phyloP scores from a whole-genome alignment of 2,329 filamentous ascomycete genomes.

The Colletotrichum sidae region DNA sequence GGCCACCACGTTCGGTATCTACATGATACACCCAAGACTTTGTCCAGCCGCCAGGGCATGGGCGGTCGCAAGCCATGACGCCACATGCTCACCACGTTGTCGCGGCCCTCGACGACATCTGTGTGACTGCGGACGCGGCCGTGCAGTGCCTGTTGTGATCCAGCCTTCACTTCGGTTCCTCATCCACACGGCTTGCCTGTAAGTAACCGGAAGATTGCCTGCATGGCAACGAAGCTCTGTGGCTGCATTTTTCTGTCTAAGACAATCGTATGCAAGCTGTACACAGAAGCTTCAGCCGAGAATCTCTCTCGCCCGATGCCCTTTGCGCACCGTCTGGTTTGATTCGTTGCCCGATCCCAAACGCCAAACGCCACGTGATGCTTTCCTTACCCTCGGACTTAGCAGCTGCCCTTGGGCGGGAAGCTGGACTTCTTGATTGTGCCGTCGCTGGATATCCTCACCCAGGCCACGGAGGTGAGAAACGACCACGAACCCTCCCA shows the following conservation, averaged over 20 bases:
- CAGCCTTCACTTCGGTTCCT: slow-evolving; percentile 19
- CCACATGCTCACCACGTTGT: not conserved
- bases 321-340: not conserved
- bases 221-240: slow-evolving; percentile 25
- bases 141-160: slow-evolving; percentile 21
- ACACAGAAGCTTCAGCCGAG: slow-evolving; percentile 22
- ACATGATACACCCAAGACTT: too few relatives aligned
- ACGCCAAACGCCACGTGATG: slow-evolving; percentile 32
- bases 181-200: slow-evolving; percentile 23
- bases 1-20: slow-evolving; percentile 4
- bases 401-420: slow-evolving; percentile 67
- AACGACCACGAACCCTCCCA: slow-evolving; percentile 91
- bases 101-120: not conserved
- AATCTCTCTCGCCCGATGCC: not conserved
- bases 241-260: slow-evolving; percentile 30
- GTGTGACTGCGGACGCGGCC: slow-evolving; percentile 24
- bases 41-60: too few relatives aligned
- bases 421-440: slow-evolving; percentile 77
- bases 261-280: slow-evolving; percentile 21
- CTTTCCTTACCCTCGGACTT: not conserved
- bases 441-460: slow-evolving; percentile 77
- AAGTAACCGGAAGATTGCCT: slow-evolving; percentile 34
- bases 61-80: too few relatives aligned
- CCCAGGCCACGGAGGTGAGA: slow-evolving; percentile 80
- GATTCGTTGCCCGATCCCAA: not conserved